Base-by-base conservation (phyloP, 805 yeast genomes). In the Suhomyces vadensis region DNA sequence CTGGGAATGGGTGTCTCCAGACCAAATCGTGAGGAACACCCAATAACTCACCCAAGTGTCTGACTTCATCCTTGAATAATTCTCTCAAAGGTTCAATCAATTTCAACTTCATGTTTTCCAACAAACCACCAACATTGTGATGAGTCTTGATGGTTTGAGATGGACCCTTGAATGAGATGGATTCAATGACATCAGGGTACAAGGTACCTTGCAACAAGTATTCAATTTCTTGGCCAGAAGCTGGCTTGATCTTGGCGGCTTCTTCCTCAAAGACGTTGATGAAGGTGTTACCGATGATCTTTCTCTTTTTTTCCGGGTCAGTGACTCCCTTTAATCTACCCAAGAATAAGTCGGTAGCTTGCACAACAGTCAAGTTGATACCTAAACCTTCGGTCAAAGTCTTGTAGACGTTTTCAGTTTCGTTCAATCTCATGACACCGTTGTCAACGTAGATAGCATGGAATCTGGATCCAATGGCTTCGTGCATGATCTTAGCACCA, bases 1-100 rank as follows among this genome's bases (percentile, higher is more conserved):
- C 99, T 60, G 99, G 99, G 95, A 94, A 94, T 46, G 99, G 99
- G 67, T 94, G 99, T 79, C 99, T 88, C 98, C 98, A 92, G 55
- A 94, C 98, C 57, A 94, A 79, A 58, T 94, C 98, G 63, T 88
- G 94, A 26, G 97, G 95, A 58, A 94, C 92, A 40, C 96, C 97
- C 74, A 94, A 74, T 42, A 94, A 73, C 75, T 89, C 88, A 72
- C 99, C 99, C 56, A 94, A 77, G 58, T 85, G 87, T 72, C 99
- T 89, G 47, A 94, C 99, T 78, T 94, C 99, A 69, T 94, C 99
- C 75, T 94, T 94, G 81, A 94, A 94, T 61, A 94, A 80, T 77
- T 94, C 99, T 73, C 99, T 86, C 67, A 94, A 81, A 45, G 99
- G 99, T 79, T 94, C 99, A 61, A 94, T 94, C 64, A 94, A 83